Base-by-base conservation (phyloP, 805 yeast species). In the Metschnikowia vanudenii region DNA sequence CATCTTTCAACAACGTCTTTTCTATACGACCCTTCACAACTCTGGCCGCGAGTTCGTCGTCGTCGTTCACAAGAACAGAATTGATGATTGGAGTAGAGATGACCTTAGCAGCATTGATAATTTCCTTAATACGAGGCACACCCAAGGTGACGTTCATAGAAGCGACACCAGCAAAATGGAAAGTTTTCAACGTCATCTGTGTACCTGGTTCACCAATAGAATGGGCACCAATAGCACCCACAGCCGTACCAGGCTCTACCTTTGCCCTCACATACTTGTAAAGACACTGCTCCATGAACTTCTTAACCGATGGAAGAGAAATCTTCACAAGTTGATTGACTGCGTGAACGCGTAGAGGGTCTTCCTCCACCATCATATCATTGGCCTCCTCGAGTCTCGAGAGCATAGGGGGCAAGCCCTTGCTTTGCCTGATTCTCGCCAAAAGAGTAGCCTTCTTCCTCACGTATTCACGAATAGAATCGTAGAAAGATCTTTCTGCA, bases 171-270 rank as follows among this genome's bases (percentile, higher is more conserved):
- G 97, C 97, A 75, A 88, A 90, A 75, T 90, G 97, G 91, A 90
- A 91, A 58, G 97, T 91, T 63, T 91, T 91, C 70, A 91, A 78
- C 2, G 97, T 91, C 97, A 91, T 91, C 69, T 91, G 97, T 28
- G 97, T 91, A 34, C 97, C 97, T 42, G 97, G 97, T 66, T 91
- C 97, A 75, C 97, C 97, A 71, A 91, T 91, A 31, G 96, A 89
- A 74, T 94, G 99, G 0, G 99, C 99, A 57, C 98, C 99, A 69
- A 94, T 91, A 20, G 99, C 98, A 55, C 99, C 99, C 45, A 94
- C 98, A 2, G 99, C 99, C 3, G 99, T 94, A 52, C 98, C 99
- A 1, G 99, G 99, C 66, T 94, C 99, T 14, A 94, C 97, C 68
- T 84, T 84, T 7, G 99, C 97, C 55, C 85, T 78, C 45, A 81